These are phyloP conservation scores for Bullera alba DNA, from an alignment of 768 basidiomycete genomes.

Conservation along the genomic window DNA sequence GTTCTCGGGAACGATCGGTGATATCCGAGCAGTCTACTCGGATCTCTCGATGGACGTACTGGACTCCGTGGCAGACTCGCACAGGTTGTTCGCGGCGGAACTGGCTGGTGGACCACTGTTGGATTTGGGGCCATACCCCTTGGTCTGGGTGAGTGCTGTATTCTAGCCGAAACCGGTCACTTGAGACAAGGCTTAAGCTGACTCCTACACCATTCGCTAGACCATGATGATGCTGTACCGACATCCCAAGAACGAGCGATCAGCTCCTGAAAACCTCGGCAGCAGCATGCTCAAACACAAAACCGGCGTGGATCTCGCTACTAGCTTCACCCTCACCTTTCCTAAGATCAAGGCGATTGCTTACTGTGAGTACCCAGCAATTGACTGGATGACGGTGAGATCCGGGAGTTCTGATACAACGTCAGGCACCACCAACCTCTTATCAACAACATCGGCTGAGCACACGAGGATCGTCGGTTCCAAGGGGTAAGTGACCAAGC, in stretches of 20 bases:
- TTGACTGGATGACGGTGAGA: no score
- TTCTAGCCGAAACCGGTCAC: no score
- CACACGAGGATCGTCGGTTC: conserved; percentile 30
- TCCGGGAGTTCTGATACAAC: no score
- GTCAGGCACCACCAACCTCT: conserved; percentile 19
- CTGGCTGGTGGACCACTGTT: conserved; percentile 33
- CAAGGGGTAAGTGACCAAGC: conserved; percentile 20
- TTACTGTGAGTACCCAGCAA: conserved; percentile 12
- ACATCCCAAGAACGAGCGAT: background rate
- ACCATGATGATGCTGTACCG: background rate
- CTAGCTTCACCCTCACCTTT: conserved; percentile 26
- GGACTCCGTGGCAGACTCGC: conserved; percentile 8
- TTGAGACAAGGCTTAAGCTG: background rate
- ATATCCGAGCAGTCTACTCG: background rate
- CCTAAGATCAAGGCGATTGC: conserved; percentile 23
- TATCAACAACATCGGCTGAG: conserved; percentile 6
- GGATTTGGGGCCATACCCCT: conserved; percentile 28
- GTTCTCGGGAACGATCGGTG: background rate
- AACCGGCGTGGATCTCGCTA: conserved; percentile 27
- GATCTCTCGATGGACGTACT: background rate
- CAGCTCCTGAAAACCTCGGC: background rate
- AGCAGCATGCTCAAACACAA: background rate
- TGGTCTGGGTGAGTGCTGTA: background rate
- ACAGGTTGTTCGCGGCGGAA: conserved; percentile 28
- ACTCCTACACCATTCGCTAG: background rate